Evolutionary conservation across 2,329 filamentous ascomycete species (phyloP).

Genomic region (Lecanicillium sp.): DNA sequence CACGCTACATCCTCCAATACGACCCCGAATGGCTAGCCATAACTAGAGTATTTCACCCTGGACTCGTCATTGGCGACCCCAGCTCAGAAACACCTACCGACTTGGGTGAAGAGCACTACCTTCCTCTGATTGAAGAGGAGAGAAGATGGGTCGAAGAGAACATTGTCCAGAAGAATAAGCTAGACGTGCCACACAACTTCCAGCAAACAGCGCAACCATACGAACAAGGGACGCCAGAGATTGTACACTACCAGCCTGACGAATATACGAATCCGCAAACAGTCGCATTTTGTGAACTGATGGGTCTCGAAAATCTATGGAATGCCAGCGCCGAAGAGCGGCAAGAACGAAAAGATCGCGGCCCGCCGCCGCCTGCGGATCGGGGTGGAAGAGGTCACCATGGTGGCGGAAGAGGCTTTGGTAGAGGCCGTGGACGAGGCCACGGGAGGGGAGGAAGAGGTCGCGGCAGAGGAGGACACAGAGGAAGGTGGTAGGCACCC

Average conservation of each 20-base stretch:
- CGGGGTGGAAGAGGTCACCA: slow-evolving; percentile 27
- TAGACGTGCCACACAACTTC: slow-evolving; percentile 75
- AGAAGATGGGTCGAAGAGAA: slow-evolving; percentile 76
- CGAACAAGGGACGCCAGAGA: slow-evolving; percentile 47
- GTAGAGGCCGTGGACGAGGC: slow-evolving; percentile 22
- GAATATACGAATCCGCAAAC: slow-evolving; percentile 91
- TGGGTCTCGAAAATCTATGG: slow-evolving; percentile 72
- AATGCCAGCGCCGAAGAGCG: slow-evolving; percentile 66
- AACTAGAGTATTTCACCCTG: slow-evolving; percentile 67
- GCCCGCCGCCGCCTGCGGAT: slow-evolving; percentile 40
- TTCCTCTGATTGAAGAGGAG: slow-evolving; percentile 59
- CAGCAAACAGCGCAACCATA: slow-evolving; percentile 66
- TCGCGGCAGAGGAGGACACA: slow-evolving; percentile 3
- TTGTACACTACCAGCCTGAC: slow-evolving; percentile 54
- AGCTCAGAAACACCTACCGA: slow-evolving; percentile 47
- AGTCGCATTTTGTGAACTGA: slow-evolving; percentile 66
- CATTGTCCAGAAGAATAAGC: slow-evolving; percentile 51
- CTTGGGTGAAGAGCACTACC: slow-evolving; percentile 62
- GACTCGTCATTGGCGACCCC: slow-evolving; percentile 56
- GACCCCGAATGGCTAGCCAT: slow-evolving; percentile 96
- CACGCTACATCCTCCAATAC: slow-evolving; percentile 61
- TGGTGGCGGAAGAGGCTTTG: slow-evolving; percentile 27
- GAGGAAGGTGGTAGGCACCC: slow-evolving; percentile 9
- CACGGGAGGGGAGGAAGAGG: slow-evolving; percentile 16
- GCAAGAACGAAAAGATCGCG: slow-evolving; percentile 45